Conservation (phyloP, 148 eudicot genomes). For the Rhododendron molle region DNA sequence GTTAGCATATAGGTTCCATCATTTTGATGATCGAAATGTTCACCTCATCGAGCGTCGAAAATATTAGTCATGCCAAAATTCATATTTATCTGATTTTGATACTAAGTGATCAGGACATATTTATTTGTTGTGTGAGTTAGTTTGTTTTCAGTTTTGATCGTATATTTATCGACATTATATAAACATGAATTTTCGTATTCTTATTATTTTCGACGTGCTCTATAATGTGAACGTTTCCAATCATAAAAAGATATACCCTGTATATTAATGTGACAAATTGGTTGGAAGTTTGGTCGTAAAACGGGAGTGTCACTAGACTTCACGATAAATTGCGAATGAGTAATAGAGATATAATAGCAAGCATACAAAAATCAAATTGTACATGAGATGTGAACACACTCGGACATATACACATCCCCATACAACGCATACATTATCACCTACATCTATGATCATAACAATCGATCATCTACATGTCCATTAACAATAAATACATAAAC, state of each 20-base stretch:
- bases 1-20: not conserved
- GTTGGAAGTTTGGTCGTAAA: not conserved
- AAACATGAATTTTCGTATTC: too few relatives aligned
- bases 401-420: too few relatives aligned
- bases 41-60: not conserved
- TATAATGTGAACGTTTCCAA: too few relatives aligned
- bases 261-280: too few relatives aligned
- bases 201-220: too few relatives aligned
- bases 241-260: too few relatives aligned
- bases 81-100: too few relatives aligned
- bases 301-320: too few relatives aligned
- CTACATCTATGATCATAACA: too few relatives aligned
- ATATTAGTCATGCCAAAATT: not conserved
- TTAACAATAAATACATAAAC: not conserved
- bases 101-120: not conserved
- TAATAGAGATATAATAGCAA: not conserved
- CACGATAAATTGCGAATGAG: not conserved
- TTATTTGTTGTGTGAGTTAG: not conserved
- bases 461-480: not conserved
- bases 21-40: not conserved
- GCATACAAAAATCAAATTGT: not conserved
- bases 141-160: not conserved
- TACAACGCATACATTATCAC: too few relatives aligned
- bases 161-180: too few relatives aligned
- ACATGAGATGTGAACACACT: not conserved